A percentile compares a stretch with the other conserved stretches of the same genome.
phyloP scores from a whole-genome alignment of 169 alveolate genomes.

The Cyclospora cayetanensis region DNA sequence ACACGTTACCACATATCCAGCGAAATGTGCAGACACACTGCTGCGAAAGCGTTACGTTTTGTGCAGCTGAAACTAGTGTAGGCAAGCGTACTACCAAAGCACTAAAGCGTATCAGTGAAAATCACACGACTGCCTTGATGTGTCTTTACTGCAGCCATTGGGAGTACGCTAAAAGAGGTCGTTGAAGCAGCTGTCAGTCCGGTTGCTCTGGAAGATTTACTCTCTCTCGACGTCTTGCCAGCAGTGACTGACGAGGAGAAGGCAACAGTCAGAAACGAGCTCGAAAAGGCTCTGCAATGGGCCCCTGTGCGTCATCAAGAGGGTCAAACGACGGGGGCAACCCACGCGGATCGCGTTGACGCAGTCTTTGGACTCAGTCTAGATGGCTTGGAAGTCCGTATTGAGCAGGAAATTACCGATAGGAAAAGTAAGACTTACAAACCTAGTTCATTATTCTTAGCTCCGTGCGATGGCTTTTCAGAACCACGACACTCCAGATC shows the following conservation, averaged over 20 bases:
- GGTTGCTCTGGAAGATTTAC: not conserved
- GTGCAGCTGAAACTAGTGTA: not conserved
- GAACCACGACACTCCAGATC: not conserved
- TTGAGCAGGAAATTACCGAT: not conserved
- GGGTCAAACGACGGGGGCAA: not conserved
- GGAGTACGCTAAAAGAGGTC: not conserved
- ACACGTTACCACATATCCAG: not conserved
- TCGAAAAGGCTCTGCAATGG: not conserved
- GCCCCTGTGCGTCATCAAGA: not conserved
- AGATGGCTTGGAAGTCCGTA: not conserved
- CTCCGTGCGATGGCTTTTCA: not conserved
- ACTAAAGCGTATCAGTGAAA: not conserved
- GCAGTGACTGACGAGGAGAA: not conserved
- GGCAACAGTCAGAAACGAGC: not conserved
- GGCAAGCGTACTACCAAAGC: not conserved
- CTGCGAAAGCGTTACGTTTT: not conserved
- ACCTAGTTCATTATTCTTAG: not conserved
- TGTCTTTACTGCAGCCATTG: not conserved
- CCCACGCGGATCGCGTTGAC: not conserved
- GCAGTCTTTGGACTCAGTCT: not conserved
- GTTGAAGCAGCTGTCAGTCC: not conserved
- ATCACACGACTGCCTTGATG: not conserved
- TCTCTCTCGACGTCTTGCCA: not conserved
- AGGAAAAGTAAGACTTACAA: not conserved
- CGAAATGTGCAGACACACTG: not conserved